Evolutionary conservation across 1,284 basidiomycete species (phyloP).

Genomic region (Acaromyces ingoldii): DNA sequence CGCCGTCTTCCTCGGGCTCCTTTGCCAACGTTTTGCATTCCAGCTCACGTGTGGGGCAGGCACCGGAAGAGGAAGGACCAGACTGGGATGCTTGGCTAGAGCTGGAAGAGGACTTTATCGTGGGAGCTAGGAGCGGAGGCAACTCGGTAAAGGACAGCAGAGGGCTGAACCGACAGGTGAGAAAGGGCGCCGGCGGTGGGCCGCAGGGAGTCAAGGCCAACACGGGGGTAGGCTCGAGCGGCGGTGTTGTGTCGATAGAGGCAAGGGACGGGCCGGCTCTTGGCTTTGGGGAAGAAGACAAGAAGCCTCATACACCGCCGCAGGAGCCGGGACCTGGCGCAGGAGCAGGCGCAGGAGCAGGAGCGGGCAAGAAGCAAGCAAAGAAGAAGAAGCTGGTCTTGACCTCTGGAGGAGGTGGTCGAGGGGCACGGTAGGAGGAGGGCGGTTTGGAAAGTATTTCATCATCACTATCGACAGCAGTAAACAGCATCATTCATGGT

Average conservation of each 20-base stretch:
- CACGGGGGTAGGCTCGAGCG: no score
- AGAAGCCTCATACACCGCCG: no score
- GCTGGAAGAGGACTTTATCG: constrained; percentile 44
- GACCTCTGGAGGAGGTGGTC: constrained; percentile 35
- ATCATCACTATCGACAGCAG: no score
- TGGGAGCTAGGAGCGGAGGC: constrained; percentile 24
- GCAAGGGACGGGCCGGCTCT: no score
- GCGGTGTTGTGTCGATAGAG: no score
- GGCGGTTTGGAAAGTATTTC: no score
- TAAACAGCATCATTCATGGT: no score
- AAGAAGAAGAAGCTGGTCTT: constrained; percentile 48
- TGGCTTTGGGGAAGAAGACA: no score
- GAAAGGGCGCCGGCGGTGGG: not conserved
- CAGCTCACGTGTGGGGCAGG: constrained; percentile 2
- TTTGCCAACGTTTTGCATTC: constrained; percentile 27
- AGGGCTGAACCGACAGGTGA: constrained; percentile 19
- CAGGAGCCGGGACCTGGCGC: no score
- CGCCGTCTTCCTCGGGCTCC: constrained; percentile 21
- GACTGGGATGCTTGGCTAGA: constrained; percentile 49
- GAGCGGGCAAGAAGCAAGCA: constrained; percentile 13
- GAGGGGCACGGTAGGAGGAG: no score
- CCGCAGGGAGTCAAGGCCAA: no score
- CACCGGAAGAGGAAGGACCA: constrained; percentile 26
- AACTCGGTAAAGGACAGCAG: constrained; percentile 14
- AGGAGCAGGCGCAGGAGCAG: not conserved